Evolutionary conservation across 2,329 filamentous ascomycete species (phyloP).

Genomic region (Aspergillus fijiensis): DNA sequence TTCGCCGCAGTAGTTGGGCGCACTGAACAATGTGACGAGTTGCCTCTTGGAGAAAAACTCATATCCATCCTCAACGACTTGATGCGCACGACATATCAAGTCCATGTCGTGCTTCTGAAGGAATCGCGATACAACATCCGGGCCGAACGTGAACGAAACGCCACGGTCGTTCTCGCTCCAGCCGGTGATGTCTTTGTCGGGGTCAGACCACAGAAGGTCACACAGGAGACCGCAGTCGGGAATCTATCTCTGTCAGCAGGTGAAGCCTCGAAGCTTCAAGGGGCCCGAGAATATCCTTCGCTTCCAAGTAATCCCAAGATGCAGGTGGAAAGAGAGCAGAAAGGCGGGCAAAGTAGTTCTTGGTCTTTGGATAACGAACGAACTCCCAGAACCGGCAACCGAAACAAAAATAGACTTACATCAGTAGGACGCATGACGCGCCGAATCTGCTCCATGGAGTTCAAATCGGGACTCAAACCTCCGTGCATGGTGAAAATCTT

Average conservation of each 20-base stretch:
- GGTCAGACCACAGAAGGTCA: constrained; percentile 97
- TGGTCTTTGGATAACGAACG: background rate
- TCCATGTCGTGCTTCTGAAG: constrained; percentile 99
- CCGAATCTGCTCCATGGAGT: constrained; percentile 99
- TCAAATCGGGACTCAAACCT: constrained; percentile 91
- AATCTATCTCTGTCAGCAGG: constrained; percentile 64
- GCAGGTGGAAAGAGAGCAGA: background rate
- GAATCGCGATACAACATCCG: constrained; percentile 95
- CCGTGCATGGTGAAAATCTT: constrained; percentile 99
- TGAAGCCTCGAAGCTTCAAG: constrained; percentile 34
- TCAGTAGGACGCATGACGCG: constrained; percentile 98
- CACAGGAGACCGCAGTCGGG: constrained; percentile 96
- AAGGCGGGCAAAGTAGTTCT: background rate
- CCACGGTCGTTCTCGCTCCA: constrained; percentile 99
- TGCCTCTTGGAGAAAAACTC: constrained; percentile 99
- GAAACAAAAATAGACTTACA: constrained; percentile 60
- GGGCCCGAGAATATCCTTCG: constrained; percentile 22
- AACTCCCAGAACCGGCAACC: background rate
- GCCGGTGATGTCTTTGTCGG: constrained; percentile 97
- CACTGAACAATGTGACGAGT: constrained; percentile 94
- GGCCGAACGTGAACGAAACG: constrained; percentile 97
- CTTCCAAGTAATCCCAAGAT: constrained; percentile 5
- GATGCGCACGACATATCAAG: constrained; percentile 95
- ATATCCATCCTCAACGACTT: constrained; percentile 98
- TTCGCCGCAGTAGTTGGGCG: constrained; percentile 98